Evolutionary conservation across 2,329 filamentous ascomycete species (phyloP), one percentile per base, ranked within the genome.

Genomic region (Ascochyta lentis): DNA sequence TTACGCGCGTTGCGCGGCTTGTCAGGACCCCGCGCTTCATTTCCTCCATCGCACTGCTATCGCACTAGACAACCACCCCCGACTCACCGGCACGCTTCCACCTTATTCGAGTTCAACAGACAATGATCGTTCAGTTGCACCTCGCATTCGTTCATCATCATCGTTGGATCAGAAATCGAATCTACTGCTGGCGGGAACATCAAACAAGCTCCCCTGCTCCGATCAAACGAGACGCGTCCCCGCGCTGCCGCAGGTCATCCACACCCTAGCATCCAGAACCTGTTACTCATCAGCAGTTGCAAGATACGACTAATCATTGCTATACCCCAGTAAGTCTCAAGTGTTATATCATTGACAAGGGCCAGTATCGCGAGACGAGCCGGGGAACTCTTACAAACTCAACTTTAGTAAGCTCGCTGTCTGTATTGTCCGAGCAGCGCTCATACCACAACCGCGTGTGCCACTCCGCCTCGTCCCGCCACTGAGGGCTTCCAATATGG

Each of bases 181-280:
- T 31, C 40, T 42, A 49, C 27, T 41, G 33, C 52, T 31, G 42
- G n/a, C 51, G 51, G 58, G 55, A 53, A 33, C 41, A 53, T 58
- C 52, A 58, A 61, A 59, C 58, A 41, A 5, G 19, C 43, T 48
- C 49, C 58, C 43, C 55, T 61, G 49, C 58, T 56, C 41, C 55
- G 58, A 60, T 58, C 58, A 58, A 48, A 54, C 58, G 27, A 47
- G 38, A 34, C 29, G 22, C 10, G 24, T 37, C 50, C 54, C 42
- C 23, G 23, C 47, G 12, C 15, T 42, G 19, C 40, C 38, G 48
- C 55, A 51, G 58, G 55, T 60, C 58, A 60, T 39, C 37, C 26
- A 47, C 34, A 22, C 38, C 35, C 46, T 12, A 26, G 34, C 29
- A 33, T 35, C 54, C 40, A 51, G 41, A 60, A 54, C 49, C 29